These are phyloP conservation scores for Annona squamosa DNA, from an alignment of 164 flowering plant genomes.

Conservation along the genomic window DNA sequence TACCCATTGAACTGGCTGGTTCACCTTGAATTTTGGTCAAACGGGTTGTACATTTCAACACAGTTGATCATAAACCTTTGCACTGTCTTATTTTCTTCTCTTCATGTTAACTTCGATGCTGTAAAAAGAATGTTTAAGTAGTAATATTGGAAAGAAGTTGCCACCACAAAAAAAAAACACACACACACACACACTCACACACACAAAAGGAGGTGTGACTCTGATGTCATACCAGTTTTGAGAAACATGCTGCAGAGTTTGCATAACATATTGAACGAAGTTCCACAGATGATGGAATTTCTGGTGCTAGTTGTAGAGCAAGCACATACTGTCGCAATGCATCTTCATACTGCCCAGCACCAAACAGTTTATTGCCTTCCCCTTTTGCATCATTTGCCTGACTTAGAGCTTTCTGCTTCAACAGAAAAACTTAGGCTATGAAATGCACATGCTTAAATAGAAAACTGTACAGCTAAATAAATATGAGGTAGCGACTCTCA, in stretches of 20 bases:
- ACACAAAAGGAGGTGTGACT: too few species aligned
- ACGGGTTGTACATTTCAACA: too few species aligned
- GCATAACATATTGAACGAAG: conserved; percentile 83
- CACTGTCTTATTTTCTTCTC: too few species aligned
- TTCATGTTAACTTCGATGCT: too few species aligned
- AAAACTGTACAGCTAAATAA: background rate
- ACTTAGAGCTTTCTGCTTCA: conserved; percentile 45
- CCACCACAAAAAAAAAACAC: too few species aligned
- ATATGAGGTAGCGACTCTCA: background rate
- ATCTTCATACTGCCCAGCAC: conserved; percentile 64
- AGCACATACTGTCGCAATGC: conserved; percentile 59
- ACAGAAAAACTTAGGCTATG: conserved; percentile 5
- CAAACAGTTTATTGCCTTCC: conserved; percentile 69
- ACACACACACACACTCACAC: too few species aligned
- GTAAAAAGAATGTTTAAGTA: too few species aligned
- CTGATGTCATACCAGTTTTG: conserved; percentile 51
- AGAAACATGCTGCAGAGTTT: conserved; percentile 67
- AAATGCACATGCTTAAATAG: background rate
- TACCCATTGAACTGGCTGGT: too few species aligned
- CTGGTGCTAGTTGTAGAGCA: conserved; percentile 54
- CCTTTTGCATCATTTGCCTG: conserved; percentile 69
- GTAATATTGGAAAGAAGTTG: too few species aligned
- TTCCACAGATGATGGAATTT: conserved; percentile 43
- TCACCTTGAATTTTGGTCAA: too few species aligned
- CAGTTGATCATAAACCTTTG: too few species aligned